A percentile compares a stretch with the other conserved stretches of the same genome.
Evolutionary conservation across 2,329 filamentous ascomycete species (phyloP).

Genomic region (Hymenoscyphus salicellus): DNA sequence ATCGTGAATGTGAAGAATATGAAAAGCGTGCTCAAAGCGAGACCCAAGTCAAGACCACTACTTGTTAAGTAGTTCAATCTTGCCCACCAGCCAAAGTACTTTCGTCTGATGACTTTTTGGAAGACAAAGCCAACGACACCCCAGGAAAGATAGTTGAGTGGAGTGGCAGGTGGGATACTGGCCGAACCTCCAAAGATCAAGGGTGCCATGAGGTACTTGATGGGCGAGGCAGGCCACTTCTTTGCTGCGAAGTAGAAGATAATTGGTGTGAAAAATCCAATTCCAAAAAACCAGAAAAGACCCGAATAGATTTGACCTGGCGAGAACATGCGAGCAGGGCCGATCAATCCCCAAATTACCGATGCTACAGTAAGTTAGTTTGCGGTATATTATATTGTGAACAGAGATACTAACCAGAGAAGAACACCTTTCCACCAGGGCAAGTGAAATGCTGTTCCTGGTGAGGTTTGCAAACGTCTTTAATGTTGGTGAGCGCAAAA

Average conservation of each 20-base stretch:
- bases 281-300: conserved; percentile 70
- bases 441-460: conserved; percentile 57
- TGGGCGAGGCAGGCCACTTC: conserved; percentile 57
- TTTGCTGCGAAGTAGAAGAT: conserved; percentile 54
- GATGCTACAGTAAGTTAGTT: conserved; percentile 61
- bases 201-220: conserved; percentile 42
- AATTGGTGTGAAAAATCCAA: conserved; percentile 61
- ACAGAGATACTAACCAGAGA: conserved; percentile 47
- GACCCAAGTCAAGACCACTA: conserved; percentile 66
- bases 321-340: conserved; percentile 68
- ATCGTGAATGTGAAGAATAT: conserved; percentile 63
- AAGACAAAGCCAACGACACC: conserved; percentile 63
- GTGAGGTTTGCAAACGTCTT: conserved; percentile 57
- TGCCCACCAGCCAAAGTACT: conserved; percentile 70
- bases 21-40: conserved; percentile 65
- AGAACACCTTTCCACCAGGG: conserved; percentile 52
- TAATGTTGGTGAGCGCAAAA: conserved; percentile 58
- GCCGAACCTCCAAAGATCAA: conserved; percentile 27
- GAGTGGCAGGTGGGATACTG: conserved; percentile 62
- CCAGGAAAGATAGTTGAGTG: conserved; percentile 71
- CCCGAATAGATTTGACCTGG: conserved; percentile 59
- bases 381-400: conserved; percentile 36
- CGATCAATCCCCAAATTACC: conserved; percentile 71
- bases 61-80: conserved; percentile 75
- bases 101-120: conserved; percentile 64